Conservation (phyloP, 495 filamentous ascomycete species). For the Penicillium subrubescens region DNA sequence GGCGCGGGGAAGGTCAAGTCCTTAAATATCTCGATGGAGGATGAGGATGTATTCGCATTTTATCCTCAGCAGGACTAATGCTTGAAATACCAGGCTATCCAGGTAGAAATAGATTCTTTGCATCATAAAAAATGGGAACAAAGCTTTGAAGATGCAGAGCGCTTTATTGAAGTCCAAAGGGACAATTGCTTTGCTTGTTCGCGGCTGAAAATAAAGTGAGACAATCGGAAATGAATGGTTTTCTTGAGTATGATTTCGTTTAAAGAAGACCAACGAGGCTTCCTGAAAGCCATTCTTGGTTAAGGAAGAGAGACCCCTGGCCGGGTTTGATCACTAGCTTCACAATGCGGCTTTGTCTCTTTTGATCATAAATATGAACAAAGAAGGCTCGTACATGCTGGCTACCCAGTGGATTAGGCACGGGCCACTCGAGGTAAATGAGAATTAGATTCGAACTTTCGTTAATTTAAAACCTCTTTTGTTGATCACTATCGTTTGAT, state of each 20-base stretch:
- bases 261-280: not conserved
- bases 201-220: not conserved
- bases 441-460: not conserved
- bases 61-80: not conserved
- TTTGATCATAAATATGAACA: not conserved
- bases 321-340: not conserved
- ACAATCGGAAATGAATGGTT: not conserved
- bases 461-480: not conserved
- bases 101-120: not conserved
- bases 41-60: not conserved
- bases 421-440: not conserved
- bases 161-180: not conserved
- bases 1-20: not conserved
- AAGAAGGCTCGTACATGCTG: not conserved
- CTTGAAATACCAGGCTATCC: not conserved
- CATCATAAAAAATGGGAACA: not conserved
- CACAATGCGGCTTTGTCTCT: not conserved
- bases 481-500: not conserved
- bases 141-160: not conserved
- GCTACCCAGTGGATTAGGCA: not conserved
- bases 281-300: not conserved
- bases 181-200: not conserved
- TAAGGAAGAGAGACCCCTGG: not conserved
- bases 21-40: not conserved
- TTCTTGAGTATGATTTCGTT: not conserved